Evolutionary conservation across 2,329 filamentous ascomycete genomes (phyloP), one percentile per base, ranked within the genome.

Genomic region (Aspergillus versicolor): DNA sequence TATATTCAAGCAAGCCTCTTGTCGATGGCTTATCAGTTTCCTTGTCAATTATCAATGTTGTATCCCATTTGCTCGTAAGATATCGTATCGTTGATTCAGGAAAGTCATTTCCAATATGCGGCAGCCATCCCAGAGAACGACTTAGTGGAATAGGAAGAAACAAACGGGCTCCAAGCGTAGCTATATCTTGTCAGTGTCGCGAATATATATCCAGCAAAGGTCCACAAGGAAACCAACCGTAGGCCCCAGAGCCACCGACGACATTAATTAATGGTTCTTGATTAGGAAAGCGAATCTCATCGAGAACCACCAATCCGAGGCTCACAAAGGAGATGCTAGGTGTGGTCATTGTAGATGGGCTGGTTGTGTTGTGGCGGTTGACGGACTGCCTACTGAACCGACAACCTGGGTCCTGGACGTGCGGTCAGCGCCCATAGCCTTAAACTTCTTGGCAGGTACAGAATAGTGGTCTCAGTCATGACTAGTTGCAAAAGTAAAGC

Each of bases 221-320:
- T 30, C 9, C 27, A 30, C 27, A 11, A 30, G 9, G 27, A 30
- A 48, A 34, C 53, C 13, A 49, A 68, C 68, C 65, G 32, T 70
- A 74, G 5, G 66, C 57, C 17, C 71, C 72, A 17, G 71, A 73
- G 1, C 73, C 71, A 8, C 73, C 73, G 2, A 70, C 50, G 3
- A 69, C 56, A 59, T 74, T 59, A 4, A 54, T 62, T 27, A 73
- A 49, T 9, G 67, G 57, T 11, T 58, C 24, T 6, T 58, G 61
- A 41, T 58, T 50, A 7, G 69, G 66, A 32, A 72, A 61, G 9
- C 58, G 69, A 41, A 75, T 67, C 54, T 74, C 71, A 52, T 75
- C 73, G 3, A 74, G 64, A 5, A 75, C 70, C 3, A 71, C 63
- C 55, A 71, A 61, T 19, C 73, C 73, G 9, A 75, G 58, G 41